Evolutionary conservation across 768 basidiomycete species (phyloP).

Genomic region (Daedalea quercina): DNA sequence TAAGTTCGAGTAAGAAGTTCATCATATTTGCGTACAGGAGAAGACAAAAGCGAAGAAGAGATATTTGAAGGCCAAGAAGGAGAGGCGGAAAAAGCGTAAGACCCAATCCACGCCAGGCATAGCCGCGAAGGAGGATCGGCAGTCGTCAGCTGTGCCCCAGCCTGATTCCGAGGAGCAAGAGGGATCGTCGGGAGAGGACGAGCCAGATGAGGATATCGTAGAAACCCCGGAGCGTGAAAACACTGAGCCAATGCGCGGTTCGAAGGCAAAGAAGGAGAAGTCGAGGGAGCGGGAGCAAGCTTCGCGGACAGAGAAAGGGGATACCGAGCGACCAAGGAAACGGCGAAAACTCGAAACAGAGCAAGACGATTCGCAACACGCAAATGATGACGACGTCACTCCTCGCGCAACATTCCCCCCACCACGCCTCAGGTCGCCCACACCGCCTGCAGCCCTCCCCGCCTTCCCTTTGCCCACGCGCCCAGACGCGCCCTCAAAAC

Average conservation of each 20-base stretch:
- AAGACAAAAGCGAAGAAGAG: constrained; percentile 70
- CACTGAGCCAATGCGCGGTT: neutral
- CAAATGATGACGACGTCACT: constrained; percentile 26
- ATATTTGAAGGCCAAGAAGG: constrained; percentile 69
- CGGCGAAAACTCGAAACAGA: constrained; percentile 31
- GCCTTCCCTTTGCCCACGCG: constrained; percentile 62
- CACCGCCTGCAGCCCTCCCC: constrained; percentile 40
- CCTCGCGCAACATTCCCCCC: constrained; percentile 33
- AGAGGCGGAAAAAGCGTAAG: constrained; percentile 49
- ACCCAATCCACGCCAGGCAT: neutral
- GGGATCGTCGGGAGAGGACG: constrained; percentile 13
- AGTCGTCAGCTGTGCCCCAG: neutral
- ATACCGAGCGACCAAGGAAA: constrained; percentile 34
- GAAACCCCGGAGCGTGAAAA: neutral
- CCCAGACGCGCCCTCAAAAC: constrained; percentile 65
- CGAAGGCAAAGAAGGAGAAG: constrained; percentile 5
- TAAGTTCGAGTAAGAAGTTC: neutral
- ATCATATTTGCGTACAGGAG: constrained; percentile 21
- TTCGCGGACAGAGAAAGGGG: neutral
- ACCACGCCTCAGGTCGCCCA: constrained; percentile 13
- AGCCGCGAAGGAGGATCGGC: neutral
- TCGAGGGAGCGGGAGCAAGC: constrained; percentile 10
- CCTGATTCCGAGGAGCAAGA: constrained; percentile 5
- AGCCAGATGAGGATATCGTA: constrained; percentile 13
- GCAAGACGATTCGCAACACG: constrained; percentile 2